Base-by-base conservation (phyloP, 345 rosid genomes). In the Euphorbia peplus region DNA sequence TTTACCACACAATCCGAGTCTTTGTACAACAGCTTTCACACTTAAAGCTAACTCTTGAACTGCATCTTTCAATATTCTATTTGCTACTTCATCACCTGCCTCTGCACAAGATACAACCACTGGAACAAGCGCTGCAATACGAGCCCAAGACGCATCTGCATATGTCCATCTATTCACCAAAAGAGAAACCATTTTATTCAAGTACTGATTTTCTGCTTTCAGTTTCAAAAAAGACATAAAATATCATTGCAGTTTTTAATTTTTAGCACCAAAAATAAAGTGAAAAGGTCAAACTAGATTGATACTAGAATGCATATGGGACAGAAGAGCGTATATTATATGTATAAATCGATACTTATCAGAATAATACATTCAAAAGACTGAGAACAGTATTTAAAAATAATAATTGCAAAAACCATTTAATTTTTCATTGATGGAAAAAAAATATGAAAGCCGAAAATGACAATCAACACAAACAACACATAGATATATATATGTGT, bases 61-160 rank as follows among this genome's bases (percentile, higher is more conserved):
- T 6, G 88, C 79, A 63, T 83, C 82, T 42, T 66, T 78, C 73
- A 88, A 75, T 66, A 86, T 88, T 21, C 73, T 79, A 69, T 80
- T 82, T 4, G 95, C 89, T 24, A 86, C 91, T 66, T 73, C 80
- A 72, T 88, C 95, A 59, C 91, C 84, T 56, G 84, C 85, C 76
- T 85, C 95, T 22, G 95, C 95, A 76, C 95, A 86, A 22, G 85
- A 76, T 69, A 88, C 91, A 14, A 88, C 88, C 18, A 79, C 79
- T 15, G 95, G 95, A 73, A 86, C 95, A 71, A 88, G 91, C 25
- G 88, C 88, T 6, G 91, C 89, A 60, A 88, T 85, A 47, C 95
- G 88, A 75, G 95, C 95, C 91, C 95, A 88, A 22, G 91, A 88
- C 68, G 91, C 89, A 82, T 88, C 91, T 70, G 84, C 84, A 55